Evolutionary conservation across 2,329 filamentous ascomycete species (phyloP), one percentile per base, ranked within the genome.

Genomic region (Waltergamsia citrina): DNA sequence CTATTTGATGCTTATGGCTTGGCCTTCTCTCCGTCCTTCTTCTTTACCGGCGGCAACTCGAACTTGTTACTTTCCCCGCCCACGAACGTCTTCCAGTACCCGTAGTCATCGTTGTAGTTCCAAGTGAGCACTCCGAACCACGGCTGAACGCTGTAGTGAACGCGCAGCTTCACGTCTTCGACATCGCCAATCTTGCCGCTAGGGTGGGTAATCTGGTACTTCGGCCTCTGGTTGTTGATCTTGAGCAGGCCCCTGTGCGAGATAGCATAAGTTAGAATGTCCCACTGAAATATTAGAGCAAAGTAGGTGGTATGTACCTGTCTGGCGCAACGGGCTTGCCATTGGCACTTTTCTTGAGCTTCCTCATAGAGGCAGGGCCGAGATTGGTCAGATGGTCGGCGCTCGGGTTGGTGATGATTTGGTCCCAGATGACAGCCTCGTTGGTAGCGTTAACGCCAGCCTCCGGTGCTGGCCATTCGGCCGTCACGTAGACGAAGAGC

Each of bases 81-180:
- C 45, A 67, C 63, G 40, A 87, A 49, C 35, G 63, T 67, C 60
- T 77, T 70, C 84, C 84, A 88, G 32, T 62, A 54, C 8, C 73
- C 26, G 17, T 36, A 33, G 43, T 73, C 65, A 27, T 52, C 46
- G 41, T 67, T 57, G 41, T 76, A 67, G 50, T 82, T 81, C 92
- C 92, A 98, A 27, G 82, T 82, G 56, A 96, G 60, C 34, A 81
- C 61, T 11, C 92, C 92, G 9, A 98, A 86, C 85, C 90, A 96
- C 21, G 92, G 92, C 67, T 98, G 92, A 39, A 96, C 83, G 61
- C 96, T 96, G 77, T 94, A 98, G 52, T 92, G 81, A 34, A 96
- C 65, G 48, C 80, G 78, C 41, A 98, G 65, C 20, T 75, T 79
- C 37, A 90, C 85, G 53, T 92, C 78, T 33, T 71, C 65, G 32